Percentiles rank a stretch among this genome's conserved stretches.
These are phyloP conservation scores for Lactarius tabidus DNA, from an alignment of 768 basidiomycete species.

Conservation along the genomic window DNA sequence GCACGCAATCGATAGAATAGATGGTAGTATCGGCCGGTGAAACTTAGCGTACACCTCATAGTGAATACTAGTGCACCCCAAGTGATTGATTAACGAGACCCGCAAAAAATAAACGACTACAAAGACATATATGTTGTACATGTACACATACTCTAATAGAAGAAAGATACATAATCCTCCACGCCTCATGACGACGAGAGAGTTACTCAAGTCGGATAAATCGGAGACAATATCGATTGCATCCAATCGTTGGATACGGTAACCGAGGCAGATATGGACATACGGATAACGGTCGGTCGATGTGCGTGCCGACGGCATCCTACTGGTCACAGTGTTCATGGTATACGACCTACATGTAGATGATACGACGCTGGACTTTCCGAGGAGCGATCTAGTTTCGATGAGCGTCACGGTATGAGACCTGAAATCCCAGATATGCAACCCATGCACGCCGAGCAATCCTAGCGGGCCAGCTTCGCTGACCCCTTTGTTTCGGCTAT, in stretches of 20 bases:
- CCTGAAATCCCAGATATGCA: not conserved
- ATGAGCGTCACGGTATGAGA: not conserved
- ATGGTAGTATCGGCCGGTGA: not conserved
- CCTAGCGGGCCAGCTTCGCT: slow-evolving; percentile 14
- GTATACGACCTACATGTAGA: not conserved
- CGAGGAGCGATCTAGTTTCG: not conserved
- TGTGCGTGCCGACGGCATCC: not conserved
- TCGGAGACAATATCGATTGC: not conserved
- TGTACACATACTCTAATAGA: not conserved
- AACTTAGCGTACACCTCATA: not conserved
- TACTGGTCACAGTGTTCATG: not conserved
- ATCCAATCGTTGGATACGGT: not conserved
- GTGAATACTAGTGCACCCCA: not conserved
- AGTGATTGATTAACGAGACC: not conserved
- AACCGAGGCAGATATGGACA: not conserved
- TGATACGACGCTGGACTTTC: too few relatives aligned
- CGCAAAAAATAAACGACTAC: not conserved
- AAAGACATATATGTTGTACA: not conserved
- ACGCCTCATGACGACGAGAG: not conserved
- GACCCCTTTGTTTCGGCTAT: slow-evolving; percentile 24
- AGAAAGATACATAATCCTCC: not conserved
- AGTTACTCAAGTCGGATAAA: not conserved
- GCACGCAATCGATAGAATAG: slow-evolving; percentile 2
- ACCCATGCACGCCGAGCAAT: not conserved
- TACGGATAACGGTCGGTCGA: not conserved